Percentiles rank a stretch among this genome's conserved stretches.
Evolutionary conservation across 2,329 filamentous ascomycete genomes (phyloP).

Genomic region (Sporothrix brasiliensis): DNA sequence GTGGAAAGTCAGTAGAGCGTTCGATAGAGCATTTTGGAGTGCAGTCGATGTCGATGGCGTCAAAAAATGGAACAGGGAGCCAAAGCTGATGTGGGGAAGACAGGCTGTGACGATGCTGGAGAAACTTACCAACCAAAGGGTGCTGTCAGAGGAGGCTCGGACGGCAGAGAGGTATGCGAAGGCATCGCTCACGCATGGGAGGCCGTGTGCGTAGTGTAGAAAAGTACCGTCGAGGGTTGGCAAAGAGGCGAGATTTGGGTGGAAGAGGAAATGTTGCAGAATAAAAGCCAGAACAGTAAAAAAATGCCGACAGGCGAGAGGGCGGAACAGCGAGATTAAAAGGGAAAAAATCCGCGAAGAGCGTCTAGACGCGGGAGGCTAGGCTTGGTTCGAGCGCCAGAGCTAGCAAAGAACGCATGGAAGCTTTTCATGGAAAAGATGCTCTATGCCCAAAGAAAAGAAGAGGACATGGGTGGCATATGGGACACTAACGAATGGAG

Average conservation of each 20-base stretch:
- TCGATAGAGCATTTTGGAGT: neutral
- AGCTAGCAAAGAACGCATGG: neutral
- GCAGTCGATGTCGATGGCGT: neutral
- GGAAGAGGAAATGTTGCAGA: neutral
- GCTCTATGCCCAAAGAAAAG: neutral
- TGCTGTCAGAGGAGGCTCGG: constrained; percentile 10
- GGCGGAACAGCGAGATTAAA: neutral
- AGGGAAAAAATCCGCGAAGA: constrained; percentile 25
- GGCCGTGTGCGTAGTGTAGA: too few relatives aligned
- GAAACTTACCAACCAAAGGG: constrained; percentile 31
- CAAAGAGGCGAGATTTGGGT: neutral
- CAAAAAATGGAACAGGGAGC: neutral
- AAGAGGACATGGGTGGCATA: neutral
- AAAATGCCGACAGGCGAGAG: constrained; percentile 10
- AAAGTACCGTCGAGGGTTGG: neutral
- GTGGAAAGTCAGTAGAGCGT: constrained; percentile 9
- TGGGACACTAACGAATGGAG: neutral
- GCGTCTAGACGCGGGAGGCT: neutral
- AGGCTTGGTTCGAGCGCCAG: neutral
- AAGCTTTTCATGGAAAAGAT: neutral
- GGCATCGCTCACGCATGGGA: constrained; percentile 14
- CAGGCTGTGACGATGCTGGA: neutral
- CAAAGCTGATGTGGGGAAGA: neutral
- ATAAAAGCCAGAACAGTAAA: constrained; percentile 8
- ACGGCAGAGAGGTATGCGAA: neutral